Conservation (phyloP, 2,329 filamentous ascomycete genomes). For the Fusarium pininemorale region DNA sequence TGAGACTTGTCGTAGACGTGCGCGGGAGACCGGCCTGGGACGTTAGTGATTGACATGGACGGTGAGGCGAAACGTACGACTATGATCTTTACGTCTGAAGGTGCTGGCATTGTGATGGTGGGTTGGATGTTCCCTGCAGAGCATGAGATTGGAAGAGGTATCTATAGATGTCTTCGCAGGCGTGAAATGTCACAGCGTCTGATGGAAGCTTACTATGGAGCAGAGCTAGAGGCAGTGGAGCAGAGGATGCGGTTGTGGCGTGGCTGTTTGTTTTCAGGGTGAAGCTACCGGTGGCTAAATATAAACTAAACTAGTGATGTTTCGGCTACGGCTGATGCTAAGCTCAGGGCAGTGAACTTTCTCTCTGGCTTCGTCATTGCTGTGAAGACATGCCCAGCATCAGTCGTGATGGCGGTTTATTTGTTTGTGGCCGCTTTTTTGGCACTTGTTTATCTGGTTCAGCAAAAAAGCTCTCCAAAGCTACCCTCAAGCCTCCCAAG, state of each 20-base stretch:
- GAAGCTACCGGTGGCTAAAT: not conserved
- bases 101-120: slow-evolving; percentile 3
- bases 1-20: slow-evolving; percentile 32
- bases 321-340: slow-evolving; percentile 8
- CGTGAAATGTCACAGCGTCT: not conserved
- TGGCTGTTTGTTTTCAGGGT: not conserved
- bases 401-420: slow-evolving; percentile 1
- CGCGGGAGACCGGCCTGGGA: slow-evolving; percentile 26
- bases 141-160: not conserved
- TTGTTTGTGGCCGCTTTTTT: not conserved
- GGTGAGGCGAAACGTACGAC: slow-evolving; percentile 3
- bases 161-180: slow-evolving; percentile 3
- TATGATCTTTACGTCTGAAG: slow-evolving; percentile 24
- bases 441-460: not conserved
- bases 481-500: slow-evolving; percentile 11
- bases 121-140: not conserved
- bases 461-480: not conserved
- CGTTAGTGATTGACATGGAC: not conserved
- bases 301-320: not conserved
- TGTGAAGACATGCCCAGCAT: not conserved
- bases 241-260: not conserved
- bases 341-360: not conserved
- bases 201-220: not conserved
- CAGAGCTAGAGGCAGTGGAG: not conserved
- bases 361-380: not conserved